Evolutionary conservation across 805 yeast species (phyloP).

Genomic region (Barnettozyma botsteinii): DNA sequence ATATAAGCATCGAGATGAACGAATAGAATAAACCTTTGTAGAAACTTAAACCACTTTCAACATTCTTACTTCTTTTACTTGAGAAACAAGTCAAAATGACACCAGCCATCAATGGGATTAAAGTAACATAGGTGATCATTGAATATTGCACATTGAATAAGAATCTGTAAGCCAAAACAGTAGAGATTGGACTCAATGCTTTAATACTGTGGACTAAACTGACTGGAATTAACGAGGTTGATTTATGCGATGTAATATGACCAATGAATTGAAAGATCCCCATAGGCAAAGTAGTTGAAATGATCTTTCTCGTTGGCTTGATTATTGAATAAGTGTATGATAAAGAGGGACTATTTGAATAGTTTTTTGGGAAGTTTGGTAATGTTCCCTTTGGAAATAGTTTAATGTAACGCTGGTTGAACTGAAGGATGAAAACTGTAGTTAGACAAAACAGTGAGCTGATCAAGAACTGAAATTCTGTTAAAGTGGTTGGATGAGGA

Average conservation of each 20-base stretch:
- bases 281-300: constrained; percentile 82
- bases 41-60: constrained; percentile 12
- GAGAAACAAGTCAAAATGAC: constrained; percentile 75
- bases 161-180: constrained; percentile 72
- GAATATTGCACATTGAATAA: constrained; percentile 55
- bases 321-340: constrained; percentile 36
- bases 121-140: constrained; percentile 64
- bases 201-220: constrained; percentile 92
- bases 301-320: constrained; percentile 45
- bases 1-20: constrained; percentile 44
- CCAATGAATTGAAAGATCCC: constrained; percentile 91
- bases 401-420: constrained; percentile 23
- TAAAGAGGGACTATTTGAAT: constrained; percentile 10
- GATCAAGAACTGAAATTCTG: constrained; percentile 79
- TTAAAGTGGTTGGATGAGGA: constrained; percentile 80
- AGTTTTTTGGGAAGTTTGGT: constrained; percentile 34
- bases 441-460: constrained; percentile 57
- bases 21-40: constrained; percentile 33
- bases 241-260: constrained; percentile 84
- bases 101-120: constrained; percentile 75
- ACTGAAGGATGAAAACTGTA: constrained; percentile 37
- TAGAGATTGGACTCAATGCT: constrained; percentile 83
- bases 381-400: constrained; percentile 46
- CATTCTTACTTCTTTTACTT: constrained; percentile 22
- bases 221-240: constrained; percentile 91